Evolutionary conservation across 306 rosid species (phyloP).

Genomic region (Begonia loranthoides): DNA sequence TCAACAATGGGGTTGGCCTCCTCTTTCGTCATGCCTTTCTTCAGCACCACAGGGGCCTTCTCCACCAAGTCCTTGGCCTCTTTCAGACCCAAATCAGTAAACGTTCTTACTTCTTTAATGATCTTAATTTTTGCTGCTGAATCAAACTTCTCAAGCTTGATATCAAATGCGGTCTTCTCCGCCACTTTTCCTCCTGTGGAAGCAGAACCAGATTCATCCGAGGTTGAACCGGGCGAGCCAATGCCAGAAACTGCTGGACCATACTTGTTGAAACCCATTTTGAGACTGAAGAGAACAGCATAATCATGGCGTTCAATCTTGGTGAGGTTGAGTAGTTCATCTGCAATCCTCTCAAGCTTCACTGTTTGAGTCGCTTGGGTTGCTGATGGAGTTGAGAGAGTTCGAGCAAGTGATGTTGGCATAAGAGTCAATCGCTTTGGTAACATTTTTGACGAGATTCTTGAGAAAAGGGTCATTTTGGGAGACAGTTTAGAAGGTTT

Average conservation of each 20-base stretch:
- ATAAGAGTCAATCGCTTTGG: slow-evolving; percentile 10
- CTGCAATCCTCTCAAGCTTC: slow-evolving; percentile 33
- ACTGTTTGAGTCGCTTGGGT: slow-evolving; percentile 14
- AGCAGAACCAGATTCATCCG: slow-evolving; percentile 19
- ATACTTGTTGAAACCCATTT: slow-evolving; percentile 33
- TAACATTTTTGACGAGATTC: slow-evolving; percentile 14
- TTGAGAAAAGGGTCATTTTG: slow-evolving; percentile 3
- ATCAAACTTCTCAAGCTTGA: slow-evolving; percentile 35
- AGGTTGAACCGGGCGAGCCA: slow-evolving; percentile 7
- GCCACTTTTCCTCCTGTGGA: slow-evolving; percentile 17
- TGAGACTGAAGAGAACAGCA: slow-evolving; percentile 26
- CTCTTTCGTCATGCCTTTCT: slow-evolving; percentile 31
- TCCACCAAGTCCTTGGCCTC: slow-evolving; percentile 43
- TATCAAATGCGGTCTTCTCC: slow-evolving; percentile 29
- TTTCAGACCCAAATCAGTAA: slow-evolving; percentile 28
- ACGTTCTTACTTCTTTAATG: slow-evolving; percentile 34
- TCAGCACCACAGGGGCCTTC: slow-evolving; percentile 29
- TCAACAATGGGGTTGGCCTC: slow-evolving; percentile 24
- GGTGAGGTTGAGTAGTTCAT: slow-evolving; percentile 23
- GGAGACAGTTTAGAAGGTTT: too few species aligned
- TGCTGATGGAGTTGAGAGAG: slow-evolving; percentile 14
- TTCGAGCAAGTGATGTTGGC: slow-evolving; percentile 4
- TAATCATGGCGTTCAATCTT: slow-evolving; percentile 34
- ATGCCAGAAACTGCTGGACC: slow-evolving; percentile 25
- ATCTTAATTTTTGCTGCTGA: slow-evolving; percentile 34